Base-by-base conservation (phyloP, 192 early-diverging fungal species). In the Dissophora ornata region DNA sequence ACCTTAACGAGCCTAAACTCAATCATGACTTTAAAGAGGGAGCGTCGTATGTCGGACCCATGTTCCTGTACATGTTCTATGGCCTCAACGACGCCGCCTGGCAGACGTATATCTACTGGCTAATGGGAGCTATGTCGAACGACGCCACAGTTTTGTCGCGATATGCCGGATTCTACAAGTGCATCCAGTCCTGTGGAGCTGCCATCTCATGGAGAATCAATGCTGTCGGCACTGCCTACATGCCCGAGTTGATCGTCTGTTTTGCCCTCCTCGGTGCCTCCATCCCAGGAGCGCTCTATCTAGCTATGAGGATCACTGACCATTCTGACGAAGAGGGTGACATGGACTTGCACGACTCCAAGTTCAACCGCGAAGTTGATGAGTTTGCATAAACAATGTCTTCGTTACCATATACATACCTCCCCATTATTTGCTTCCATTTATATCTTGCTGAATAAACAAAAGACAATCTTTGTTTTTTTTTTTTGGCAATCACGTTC, bases 141-240 rank as follows among this genome's bases (percentile, higher is more conserved):
- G 91, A 96, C 79, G 85, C 86, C 62, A 87, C 87, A 60, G 81
- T 84, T 61, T 79, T 89, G 51, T 85, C 92, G 21, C 86, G 90
- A 48, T 94, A 90, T 62, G 86, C 88, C 50, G 95, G 94, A 4
- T 95, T 92, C 84, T 96, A 96, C 90, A 96, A 96, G 88, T 91
- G 90, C 54, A 90, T 94, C 56, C 95, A 96, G 85, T 91, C 89
- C 61, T 85, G 88, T 55, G 90, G 87, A n/a, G 86, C 80, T 50
- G 92, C 90, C 54, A 84, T 93, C 34, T 83, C 89, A 0, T 89
- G 90, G 86, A 87, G 90, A 59, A 75, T 91, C 54, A 90, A 90
- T 62, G 87, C 90, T 41, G 29, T 82, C 28, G 38, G 42, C 9
- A 82, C 77, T 0, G 13, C 54, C 4, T 82, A 62, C 44, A 54